Evolutionary conservation across 1,284 basidiomycete genomes (phyloP), one percentile per base, ranked within the genome.

Genomic region (Microstroma glucosiphilum): DNA sequence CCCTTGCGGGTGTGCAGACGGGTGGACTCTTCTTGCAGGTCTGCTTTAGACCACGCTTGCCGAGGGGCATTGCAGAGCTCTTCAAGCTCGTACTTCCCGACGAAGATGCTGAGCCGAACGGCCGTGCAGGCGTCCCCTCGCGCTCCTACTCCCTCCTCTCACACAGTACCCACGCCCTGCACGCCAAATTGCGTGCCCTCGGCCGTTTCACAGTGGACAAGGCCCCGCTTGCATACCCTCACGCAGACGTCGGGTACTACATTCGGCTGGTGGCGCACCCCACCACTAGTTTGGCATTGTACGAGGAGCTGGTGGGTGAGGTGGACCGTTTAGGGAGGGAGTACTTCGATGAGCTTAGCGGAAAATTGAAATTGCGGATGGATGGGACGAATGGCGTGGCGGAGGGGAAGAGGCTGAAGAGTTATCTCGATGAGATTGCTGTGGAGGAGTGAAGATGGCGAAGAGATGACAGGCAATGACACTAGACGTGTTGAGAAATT

Each of bases 1-100:
- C 26, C 8, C 51, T 21, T 17, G 43, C 43, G 43, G 21, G 74
- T 9, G 71, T 72, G 2, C 43, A 62, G 7, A 66, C 73, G 0
- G 66, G 69, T 1, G 69, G 69, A 12, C 65, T 76, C 4, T 76
- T 75, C 58, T 51, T 75, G 19, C 72, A 77, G 57, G 72, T 77
- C 60, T 76, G 75, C 58, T 73, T 76, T 63, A 63, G 75, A 12
- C 76, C 76, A 17, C 30, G 4, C 4, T 23, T 25, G 37, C 3
- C 43, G 15, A 2, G 17, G 8, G 58, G 2, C 2, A 11, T 13
- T 15, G 15, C 19, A 11, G 19, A 19, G 40, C 40, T n/a, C 21
- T 17, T 26, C 15, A 19, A 1, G 1, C 26, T 30, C 11, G 60
- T 12, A n/a, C 13, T 19, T 17, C 56, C 67, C 1, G 55, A 58